Evolutionary conservation across 2,329 filamentous ascomycete genomes (phyloP).

Genomic region (Zymoseptoria tritici): DNA sequence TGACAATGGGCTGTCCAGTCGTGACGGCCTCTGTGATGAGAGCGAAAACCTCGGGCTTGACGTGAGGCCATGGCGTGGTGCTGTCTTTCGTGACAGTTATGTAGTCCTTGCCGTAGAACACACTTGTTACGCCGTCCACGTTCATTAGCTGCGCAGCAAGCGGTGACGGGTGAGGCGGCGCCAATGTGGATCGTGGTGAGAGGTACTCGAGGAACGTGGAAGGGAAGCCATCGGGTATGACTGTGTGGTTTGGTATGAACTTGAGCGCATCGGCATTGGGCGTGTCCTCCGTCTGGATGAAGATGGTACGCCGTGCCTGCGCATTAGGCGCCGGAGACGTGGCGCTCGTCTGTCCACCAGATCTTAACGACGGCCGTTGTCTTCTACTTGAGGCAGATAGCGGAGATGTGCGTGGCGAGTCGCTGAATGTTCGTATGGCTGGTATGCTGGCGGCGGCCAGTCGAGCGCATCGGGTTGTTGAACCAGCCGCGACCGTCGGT

Average conservation of each 20-base stretch:
- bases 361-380: slow-evolving; percentile 19
- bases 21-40: slow-evolving; percentile 90
- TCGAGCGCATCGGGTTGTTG: slow-evolving; percentile 1
- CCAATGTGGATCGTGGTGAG: slow-evolving; percentile 75
- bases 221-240: slow-evolving; percentile 67
- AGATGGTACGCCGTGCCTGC: slow-evolving; percentile 61
- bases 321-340: slow-evolving; percentile 21
- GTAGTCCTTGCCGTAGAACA: slow-evolving; percentile 92
- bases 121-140: slow-evolving; percentile 86
- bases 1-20: slow-evolving; percentile 73
- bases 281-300: slow-evolving; percentile 94
- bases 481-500: neutral
- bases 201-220: slow-evolving; percentile 87
- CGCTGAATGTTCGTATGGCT: slow-evolving; percentile 11
- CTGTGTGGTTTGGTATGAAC: slow-evolving; percentile 82
- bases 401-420: slow-evolving; percentile 15
- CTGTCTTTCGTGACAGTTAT: slow-evolving; percentile 91
- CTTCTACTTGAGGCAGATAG: slow-evolving; percentile 18
- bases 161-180: slow-evolving; percentile 81
- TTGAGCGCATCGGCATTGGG: slow-evolving; percentile 93
- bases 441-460: slow-evolving; percentile 1
- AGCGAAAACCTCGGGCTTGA: slow-evolving; percentile 91
- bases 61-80: slow-evolving; percentile 85
- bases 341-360: slow-evolving; percentile 21
- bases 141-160: slow-evolving; percentile 85